Conservation (phyloP, 2,329 filamentous ascomycete genomes). For the Berkeleyomyces rouxiae region DNA sequence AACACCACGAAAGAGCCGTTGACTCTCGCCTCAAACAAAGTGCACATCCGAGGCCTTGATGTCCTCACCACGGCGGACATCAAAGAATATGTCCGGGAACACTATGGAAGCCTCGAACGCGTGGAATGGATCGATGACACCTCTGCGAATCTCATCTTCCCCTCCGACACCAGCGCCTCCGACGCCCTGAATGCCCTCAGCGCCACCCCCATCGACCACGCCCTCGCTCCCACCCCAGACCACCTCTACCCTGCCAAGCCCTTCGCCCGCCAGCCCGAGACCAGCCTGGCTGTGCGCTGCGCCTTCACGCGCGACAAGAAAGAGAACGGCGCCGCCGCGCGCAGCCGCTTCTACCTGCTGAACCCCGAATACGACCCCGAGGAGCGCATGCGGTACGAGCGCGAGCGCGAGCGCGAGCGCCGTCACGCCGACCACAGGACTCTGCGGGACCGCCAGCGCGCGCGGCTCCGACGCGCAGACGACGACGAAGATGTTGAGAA, state of each 20-base stretch:
- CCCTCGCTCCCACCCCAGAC: constrained; percentile 43
- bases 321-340: constrained; percentile 55
- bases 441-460: constrained; percentile 25
- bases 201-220: constrained; percentile 34
- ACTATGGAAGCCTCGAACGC: constrained; percentile 43
- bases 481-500: constrained; percentile 34
- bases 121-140: constrained; percentile 94
- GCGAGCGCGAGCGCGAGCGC: constrained; percentile 42
- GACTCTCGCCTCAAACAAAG: constrained; percentile 30
- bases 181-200: constrained; percentile 39
- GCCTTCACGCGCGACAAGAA: constrained; percentile 67
- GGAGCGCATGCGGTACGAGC: constrained; percentile 48
- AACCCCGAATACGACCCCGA: constrained; percentile 79
- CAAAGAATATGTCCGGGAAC: constrained; percentile 52
- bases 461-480: constrained; percentile 18
- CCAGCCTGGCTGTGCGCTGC: constrained; percentile 53
- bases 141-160: constrained; percentile 74
- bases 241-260: constrained; percentile 48
- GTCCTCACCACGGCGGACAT: constrained; percentile 67
- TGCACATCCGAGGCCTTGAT: constrained; percentile 76
- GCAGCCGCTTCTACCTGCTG: constrained; percentile 82
- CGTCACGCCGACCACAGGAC: constrained; percentile 24
- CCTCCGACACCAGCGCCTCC: constrained; percentile 32
- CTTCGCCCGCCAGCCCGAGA: constrained; percentile 50
- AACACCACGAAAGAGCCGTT: background rate